Conservation (phyloP, 352 stramenopile species). For the Thraustotheca clavata region DNA sequence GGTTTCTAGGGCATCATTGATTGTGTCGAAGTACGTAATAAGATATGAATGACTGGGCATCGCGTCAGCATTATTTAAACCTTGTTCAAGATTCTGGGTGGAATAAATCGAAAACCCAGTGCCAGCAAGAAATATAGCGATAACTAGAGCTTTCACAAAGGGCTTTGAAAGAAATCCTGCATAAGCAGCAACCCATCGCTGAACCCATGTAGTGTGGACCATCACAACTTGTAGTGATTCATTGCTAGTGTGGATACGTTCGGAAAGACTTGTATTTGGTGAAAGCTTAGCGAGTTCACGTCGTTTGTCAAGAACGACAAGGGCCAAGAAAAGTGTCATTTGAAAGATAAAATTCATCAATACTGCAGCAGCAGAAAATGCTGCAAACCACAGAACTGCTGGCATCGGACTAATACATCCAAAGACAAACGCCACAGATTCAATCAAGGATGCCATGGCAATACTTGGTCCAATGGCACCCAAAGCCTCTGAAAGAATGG, state of each 20-base stretch:
- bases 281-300: slow-evolving; percentile 31
- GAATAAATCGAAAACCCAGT: slow-evolving; percentile 43
- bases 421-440: slow-evolving; percentile 41
- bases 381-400: slow-evolving; percentile 55
- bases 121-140: slow-evolving; percentile 39
- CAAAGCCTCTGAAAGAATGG: slow-evolving; percentile 39
- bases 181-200: slow-evolving; percentile 37
- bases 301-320: slow-evolving; percentile 60
- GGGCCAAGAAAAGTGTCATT: slow-evolving; percentile 55
- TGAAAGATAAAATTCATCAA: slow-evolving; percentile 46
- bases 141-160: slow-evolving; percentile 45
- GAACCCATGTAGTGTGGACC: slow-evolving; percentile 27
- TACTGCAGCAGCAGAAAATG: slow-evolving; percentile 37
- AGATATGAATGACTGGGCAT: slow-evolving; percentile 54
- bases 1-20: slow-evolving; percentile 39
- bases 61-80: slow-evolving; percentile 40
- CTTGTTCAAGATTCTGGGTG: slow-evolving; percentile 43
- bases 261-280: not conserved
- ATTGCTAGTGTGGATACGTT: not conserved
- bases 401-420: slow-evolving; percentile 54
- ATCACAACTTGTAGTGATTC: not conserved
- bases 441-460: slow-evolving; percentile 34
- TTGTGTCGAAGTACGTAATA: slow-evolving; percentile 37
- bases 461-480: slow-evolving; percentile 56
- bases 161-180: slow-evolving; percentile 32